phyloP scores from a whole-genome alignment of 805 yeast species.

The Naumovozyma baii region DNA sequence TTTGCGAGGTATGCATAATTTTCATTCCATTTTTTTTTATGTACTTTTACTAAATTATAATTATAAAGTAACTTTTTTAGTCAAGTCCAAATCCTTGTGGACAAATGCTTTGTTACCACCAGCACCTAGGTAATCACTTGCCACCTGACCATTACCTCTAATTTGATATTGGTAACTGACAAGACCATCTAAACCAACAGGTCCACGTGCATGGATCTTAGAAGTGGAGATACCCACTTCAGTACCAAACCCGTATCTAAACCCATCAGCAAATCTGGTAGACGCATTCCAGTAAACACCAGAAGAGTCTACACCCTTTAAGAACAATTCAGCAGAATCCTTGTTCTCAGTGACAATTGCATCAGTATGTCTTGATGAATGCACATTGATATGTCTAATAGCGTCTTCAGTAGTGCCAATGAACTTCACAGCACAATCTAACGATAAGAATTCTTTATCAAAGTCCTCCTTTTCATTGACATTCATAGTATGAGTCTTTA shows the following conservation, averaged over 20 bases:
- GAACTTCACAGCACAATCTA: slow-evolving; percentile 68
- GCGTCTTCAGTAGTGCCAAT: slow-evolving; percentile 58
- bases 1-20: too few relatives aligned
- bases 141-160: slow-evolving; percentile 88
- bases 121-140: slow-evolving; percentile 83
- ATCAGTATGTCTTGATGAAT: slow-evolving; percentile 96
- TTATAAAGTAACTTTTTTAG: slow-evolving; percentile 22
- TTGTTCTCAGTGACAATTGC: slow-evolving; percentile 74
- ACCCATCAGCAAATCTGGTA: slow-evolving; percentile 96
- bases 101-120: slow-evolving; percentile 76
- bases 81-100: slow-evolving; percentile 52
- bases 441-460: slow-evolving; percentile 70
- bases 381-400: slow-evolving; percentile 74
- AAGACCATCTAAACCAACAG: slow-evolving; percentile 94
- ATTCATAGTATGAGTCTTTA: slow-evolving; percentile 31
- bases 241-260: slow-evolving; percentile 96
- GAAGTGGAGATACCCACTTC: slow-evolving; percentile 97
- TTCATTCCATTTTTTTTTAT: too few relatives aligned
- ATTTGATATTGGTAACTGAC: slow-evolving; percentile 92
- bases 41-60: too few relatives aligned
- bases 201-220: slow-evolving; percentile 96
- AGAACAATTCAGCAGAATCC: slow-evolving; percentile 60
- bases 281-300: slow-evolving; percentile 98
- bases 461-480: slow-evolving; percentile 51
- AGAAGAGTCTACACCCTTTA: slow-evolving; percentile 84